Base-by-base conservation (phyloP, 306 rosid species). In the Cucumis hystrix region DNA sequence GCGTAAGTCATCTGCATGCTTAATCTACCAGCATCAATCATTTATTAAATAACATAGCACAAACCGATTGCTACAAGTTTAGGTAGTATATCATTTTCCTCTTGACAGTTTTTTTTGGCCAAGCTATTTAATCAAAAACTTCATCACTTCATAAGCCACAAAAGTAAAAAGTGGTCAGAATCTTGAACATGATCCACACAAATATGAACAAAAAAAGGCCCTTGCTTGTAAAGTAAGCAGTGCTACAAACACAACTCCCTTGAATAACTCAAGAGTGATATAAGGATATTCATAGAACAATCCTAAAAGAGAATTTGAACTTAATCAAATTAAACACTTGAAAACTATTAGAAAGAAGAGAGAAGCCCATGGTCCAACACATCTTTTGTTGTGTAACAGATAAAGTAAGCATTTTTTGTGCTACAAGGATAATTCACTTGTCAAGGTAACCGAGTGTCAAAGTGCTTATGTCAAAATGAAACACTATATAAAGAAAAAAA, bases 1-100 rank as follows among this genome's bases (percentile, higher is more conserved):
- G 79, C 97, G 85, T 80, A 95, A 84, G 37, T 95, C 97, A 84
- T 95, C 97, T 95, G 85, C 74, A 77, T 73, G 39, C 77, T 76
- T 78, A 74, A 45, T 49, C 30, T n/a, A 64, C 67, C 79, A 74
- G 13, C 35, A 74, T 56, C 30, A 74, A 74, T 56, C 33, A 74
- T 23, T 35, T 35, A 64, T 14, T n/a, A 54, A 23, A 28, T 49
- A 73, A 73, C 25, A 28, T 73, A 33, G 28, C 61, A 28, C 40
- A 21, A 49, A 72, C 39, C 77, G 52, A 73, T 13, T 25, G 58
- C 43, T 57, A 76, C 20, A 37, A 56, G 37, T 47, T 39, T 54
- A 74, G 39, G 18, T 52, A 75, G 78, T 21, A 43, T 7, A 43
- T 12, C 6, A 21, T 21, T 69, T 45, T 69, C 4, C 74, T 14